Base-by-base conservation (phyloP, 139 green algal genomes). In the Micractinium sp. region DNA sequence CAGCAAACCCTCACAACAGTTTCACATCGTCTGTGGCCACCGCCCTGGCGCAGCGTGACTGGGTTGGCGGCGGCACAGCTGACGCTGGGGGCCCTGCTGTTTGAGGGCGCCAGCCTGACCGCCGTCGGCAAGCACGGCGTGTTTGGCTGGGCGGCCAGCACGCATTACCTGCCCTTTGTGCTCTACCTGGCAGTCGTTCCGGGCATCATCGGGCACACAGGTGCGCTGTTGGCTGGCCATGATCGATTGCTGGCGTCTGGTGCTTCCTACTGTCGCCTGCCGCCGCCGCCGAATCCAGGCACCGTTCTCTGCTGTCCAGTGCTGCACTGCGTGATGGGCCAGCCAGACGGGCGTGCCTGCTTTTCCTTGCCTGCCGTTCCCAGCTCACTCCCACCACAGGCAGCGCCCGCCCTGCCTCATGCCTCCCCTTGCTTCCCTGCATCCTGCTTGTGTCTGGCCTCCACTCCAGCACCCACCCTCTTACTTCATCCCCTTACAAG, bases 141-240 rank as follows among this genome's bases (percentile, higher is more conserved):
- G 14, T 94, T 97, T 56, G 95, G 95, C 29, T 97, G 94, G 94
- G 41, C 92, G 3, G 38, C 67, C 0, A 89, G 84, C 14, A 38
- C 18, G 0, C 87, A 47, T 23, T 95, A 95, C 86, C 75, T 94
- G 22, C 86, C 83, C 0, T 81, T 82, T 39, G 91, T 97, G 60
- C 23, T 95, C 20, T 98, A 97, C 87, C 87, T 98, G 73, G 93
- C 92, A 16, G 27, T 94, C 16, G 93, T 92, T 1, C 95, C 95
- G 0, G 95, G 95, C 23, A 92, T 98, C 33, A 82, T 97, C 27
- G 96, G 96, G 0, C 96, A 98, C 91, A 95, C 92, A 31, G 94
- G 94, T 81, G 39, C 69, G 12, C n/a, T 23, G 14, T 14, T 20
- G 3, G 27, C 7, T 25, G 81, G 1, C 18, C 60, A 19, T 25